Conservation (phyloP, 495 filamentous ascomycete genomes). For the Talaromyces liani region DNA sequence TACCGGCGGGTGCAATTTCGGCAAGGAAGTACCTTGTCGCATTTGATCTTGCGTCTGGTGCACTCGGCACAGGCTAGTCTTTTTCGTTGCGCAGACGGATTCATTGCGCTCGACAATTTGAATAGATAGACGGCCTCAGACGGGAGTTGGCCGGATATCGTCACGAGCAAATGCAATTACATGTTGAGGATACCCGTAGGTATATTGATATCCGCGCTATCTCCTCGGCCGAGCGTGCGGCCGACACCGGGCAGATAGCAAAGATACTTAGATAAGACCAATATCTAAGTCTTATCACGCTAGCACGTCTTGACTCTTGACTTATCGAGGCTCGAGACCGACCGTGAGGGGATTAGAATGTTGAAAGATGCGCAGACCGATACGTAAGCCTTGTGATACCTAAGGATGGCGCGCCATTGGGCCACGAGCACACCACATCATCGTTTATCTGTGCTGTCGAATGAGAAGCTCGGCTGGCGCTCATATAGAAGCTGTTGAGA, state of each 20-base stretch:
- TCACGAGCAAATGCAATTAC: slow-evolving; percentile 1
- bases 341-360: not conserved
- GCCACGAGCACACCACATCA: too few species aligned
- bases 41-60: slow-evolving; percentile 23
- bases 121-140: not conserved
- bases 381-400: too few species aligned
- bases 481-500: too few species aligned
- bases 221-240: not conserved
- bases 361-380: not conserved
- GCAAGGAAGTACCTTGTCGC: slow-evolving; percentile 22
- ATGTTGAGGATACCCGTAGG: slow-evolving; percentile 3
- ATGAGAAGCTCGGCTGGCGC: too few species aligned
- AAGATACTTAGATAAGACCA: too few species aligned
- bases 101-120: not conserved
- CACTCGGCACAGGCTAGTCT: slow-evolving; percentile 15
- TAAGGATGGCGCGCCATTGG: too few species aligned
- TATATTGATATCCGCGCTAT: slow-evolving; percentile 5
- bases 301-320: too few species aligned
- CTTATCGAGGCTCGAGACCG: too few species aligned
- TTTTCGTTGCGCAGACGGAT: slow-evolving; percentile 9
- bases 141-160: not conserved
- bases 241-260: too few species aligned
- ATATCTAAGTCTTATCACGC: too few species aligned
- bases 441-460: too few species aligned
- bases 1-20: slow-evolving; percentile 19